Base-by-base conservation (phyloP, 805 yeast genomes). In the Candida jianshihensis region DNA sequence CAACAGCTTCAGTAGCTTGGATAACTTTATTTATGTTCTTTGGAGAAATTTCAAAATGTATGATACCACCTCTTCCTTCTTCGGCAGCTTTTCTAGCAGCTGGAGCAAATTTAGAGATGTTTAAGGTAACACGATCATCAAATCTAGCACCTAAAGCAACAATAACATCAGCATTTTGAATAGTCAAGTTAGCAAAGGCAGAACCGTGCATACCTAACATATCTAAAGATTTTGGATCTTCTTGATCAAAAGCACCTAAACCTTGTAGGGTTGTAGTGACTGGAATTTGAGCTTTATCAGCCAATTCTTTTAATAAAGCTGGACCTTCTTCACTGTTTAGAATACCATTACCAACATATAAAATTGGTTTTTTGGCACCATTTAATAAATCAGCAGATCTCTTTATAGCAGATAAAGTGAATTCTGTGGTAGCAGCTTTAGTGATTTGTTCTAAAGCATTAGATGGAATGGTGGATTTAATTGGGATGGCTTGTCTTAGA, bases 201-300 rank as follows among this genome's bases (percentile, higher is more conserved):
- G 80, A 73, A 47, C 98, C 98, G 64, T 92, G 98, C 98, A 92
- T 92, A 53, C 98, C 98, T 48, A 92, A 74, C 94, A 92, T 87
- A 62, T 90, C 96, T 48, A 92, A 65, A 19, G 96, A 81, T 62
- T 88, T 87, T 46, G 79, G 80, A 63, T 89, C 95, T 44, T 71
- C 74, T 68, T 92, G 97, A 64, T 92, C 96, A 54, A 81, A 92
- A 8, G 94, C 84, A 51, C 98, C 98, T 46, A 92, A 72, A 39
- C 84, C 97, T 64, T 89, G 97, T 39, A 92, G 60, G 35, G 97
- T 84, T 19, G 97, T 92, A 31, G 98, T 90, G 43, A 92, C 98
- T 24, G 98, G 98, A 44, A 92, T 90, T 56, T 74, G 70, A 19
- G 95, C 95, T 65, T 81, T 83, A 41, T 88, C 95, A 46, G 96